A percentile compares a stretch with the other conserved stretches of the same genome.
Evolutionary conservation across 1,284 basidiomycete species (phyloP).

Genomic region (Puccinia triticina): DNA sequence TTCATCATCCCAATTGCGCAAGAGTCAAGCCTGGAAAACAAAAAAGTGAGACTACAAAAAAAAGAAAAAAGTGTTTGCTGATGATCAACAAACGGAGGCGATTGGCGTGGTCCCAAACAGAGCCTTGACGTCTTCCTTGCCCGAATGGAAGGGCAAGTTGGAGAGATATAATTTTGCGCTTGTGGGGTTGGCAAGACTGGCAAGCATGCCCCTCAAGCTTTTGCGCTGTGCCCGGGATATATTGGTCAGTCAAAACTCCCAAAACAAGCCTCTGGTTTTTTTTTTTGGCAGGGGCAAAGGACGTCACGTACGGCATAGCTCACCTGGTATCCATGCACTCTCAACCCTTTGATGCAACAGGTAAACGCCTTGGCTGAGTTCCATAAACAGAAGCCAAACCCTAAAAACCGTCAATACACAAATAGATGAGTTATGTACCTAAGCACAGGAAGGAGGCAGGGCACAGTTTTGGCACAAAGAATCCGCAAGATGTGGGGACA

Average conservation of each 20-base stretch:
- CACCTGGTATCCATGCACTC: constrained; percentile 34
- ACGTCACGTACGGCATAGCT: constrained; percentile 35
- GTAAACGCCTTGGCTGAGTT: constrained; percentile 5
- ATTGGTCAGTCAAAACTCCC: too few species aligned
- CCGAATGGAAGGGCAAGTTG: constrained; percentile 28
- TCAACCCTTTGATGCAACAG: constrained; percentile 29
- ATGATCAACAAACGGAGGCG: constrained; percentile 13
- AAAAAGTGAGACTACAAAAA: neutral
- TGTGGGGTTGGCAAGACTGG: too few species aligned
- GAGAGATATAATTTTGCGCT: too few species aligned
- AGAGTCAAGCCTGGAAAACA: constrained; percentile 23
- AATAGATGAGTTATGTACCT: too few species aligned
- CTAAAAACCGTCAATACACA: too few species aligned
- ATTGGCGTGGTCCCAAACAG: constrained; percentile 31
- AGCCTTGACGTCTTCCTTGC: constrained; percentile 17
- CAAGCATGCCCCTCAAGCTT: too few species aligned
- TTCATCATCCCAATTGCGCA: constrained; percentile 32
- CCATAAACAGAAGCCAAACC: constrained; percentile 48
- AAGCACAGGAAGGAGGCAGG: too few species aligned
- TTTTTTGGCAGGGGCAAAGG: too few species aligned
- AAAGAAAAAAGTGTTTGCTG: neutral
- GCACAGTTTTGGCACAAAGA: neutral
- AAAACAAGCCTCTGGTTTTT: too few species aligned
- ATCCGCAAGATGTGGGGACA: too few species aligned
- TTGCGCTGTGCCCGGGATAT: too few species aligned